Percentiles rank a stretch among this genome's conserved stretches.
Evolutionary conservation across 108 stramenopile species (phyloP).

Genomic region (Epipyxis sp.): DNA sequence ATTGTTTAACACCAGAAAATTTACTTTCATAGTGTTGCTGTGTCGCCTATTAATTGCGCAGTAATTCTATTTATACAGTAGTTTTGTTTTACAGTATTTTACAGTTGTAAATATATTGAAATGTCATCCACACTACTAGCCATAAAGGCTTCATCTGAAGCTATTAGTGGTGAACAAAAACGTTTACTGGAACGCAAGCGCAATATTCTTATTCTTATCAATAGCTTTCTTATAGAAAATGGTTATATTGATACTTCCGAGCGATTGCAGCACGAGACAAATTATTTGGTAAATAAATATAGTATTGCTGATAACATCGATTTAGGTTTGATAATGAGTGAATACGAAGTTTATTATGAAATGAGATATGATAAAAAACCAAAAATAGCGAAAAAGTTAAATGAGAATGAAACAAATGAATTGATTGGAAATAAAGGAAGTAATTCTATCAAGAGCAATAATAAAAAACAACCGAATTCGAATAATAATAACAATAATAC

Average conservation of each 20-base stretch:
- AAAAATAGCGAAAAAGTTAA: constrained; percentile 22
- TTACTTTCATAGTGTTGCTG: too few species aligned
- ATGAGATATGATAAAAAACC: constrained; percentile 51
- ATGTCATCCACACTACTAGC: background rate
- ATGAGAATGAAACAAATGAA: background rate
- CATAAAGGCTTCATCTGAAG: background rate
- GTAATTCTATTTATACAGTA: too few species aligned
- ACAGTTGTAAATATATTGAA: background rate
- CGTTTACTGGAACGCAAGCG: constrained; percentile 32
- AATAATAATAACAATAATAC: background rate
- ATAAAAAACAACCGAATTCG: background rate
- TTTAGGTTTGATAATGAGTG: constrained; percentile 49
- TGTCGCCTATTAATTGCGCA: too few species aligned
- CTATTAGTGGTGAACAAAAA: constrained; percentile 30
- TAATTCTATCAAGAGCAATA: background rate
- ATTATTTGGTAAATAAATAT: constrained; percentile 13
- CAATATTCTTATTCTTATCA: constrained; percentile 27
- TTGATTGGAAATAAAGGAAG: background rate
- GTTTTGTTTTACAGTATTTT: too few species aligned
- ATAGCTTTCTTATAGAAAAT: constrained; percentile 37
- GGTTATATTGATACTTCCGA: constrained; percentile 36
- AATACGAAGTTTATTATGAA: constrained; percentile 61
- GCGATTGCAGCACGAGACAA: constrained; percentile 34
- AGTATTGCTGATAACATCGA: constrained; percentile 64
- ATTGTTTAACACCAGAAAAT: too few species aligned